Base-by-base conservation (phyloP, 1,284 basidiomycete species). In the Ganoderma lingzhi region DNA sequence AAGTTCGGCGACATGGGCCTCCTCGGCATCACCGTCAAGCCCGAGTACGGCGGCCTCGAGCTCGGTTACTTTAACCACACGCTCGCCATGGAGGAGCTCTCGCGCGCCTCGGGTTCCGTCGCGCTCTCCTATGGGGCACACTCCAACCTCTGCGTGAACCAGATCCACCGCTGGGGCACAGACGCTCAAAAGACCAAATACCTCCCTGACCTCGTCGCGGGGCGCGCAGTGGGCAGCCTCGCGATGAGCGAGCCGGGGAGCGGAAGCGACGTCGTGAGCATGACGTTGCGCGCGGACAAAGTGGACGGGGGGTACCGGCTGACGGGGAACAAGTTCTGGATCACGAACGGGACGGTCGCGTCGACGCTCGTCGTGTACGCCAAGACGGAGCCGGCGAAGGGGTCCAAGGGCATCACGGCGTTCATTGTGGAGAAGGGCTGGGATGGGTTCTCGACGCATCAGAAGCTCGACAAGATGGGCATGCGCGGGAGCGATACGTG, bases 401-500 rank as follows among this genome's bases (percentile, higher is more conserved):
- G 89, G 12, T 93, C 93, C 32, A 97, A 95, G 79, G 96, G 96
- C 19, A 96, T 98, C 74, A 98, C 96, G 0, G 90, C 96, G 0
- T 98, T 98, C 82, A 90, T 98, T 73, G 85, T 98, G 69, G 96
- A 98, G 82, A 91, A 88, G 53, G 89, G 82, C 1, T 94, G 90
- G 80, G 80, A 87, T 44, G 97, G 97, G 6, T 98, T 98, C 82
- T 94, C 94, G 17, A 94, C 94, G 1, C 91, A 93, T 74, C 94
- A 93, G 73, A 96, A 96, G 76, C 85, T 98, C 28, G 96, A 98
- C 83, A 98, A 98, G 81, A 91, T 98, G 76, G 96, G 96, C 0
- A 98, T 98, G 96, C 86, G 97, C 71, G 97, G 97, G 53, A 95
- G 93, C 68, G 96, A 98, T 77, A 98, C 96, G 0, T 96, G 95